Percentiles rank a stretch among this genome's conserved stretches.
Evolutionary conservation across 163 green algal species (phyloP).

Genomic region (Scenedesmus sp.): DNA sequence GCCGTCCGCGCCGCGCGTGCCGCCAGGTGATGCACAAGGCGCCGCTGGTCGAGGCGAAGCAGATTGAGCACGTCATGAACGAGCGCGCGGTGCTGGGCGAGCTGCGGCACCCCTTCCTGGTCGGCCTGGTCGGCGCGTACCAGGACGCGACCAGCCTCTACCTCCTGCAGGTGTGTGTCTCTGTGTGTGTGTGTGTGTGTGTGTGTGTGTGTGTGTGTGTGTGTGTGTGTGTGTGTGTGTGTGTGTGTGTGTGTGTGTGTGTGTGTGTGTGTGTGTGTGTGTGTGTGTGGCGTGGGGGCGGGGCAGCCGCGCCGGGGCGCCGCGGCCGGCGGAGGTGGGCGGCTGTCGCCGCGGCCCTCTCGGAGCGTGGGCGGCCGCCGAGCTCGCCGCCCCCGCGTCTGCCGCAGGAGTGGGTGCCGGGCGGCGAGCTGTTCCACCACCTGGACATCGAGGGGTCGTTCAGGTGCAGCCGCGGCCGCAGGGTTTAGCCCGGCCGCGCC

Average conservation of each 20-base stretch:
- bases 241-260: too few species aligned
- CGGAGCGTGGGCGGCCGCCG: too few species aligned
- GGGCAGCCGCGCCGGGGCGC: too few species aligned
- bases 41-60: slow-evolving; percentile 74
- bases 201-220: too few species aligned
- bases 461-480: too few species aligned
- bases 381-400: not conserved
- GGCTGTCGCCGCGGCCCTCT: too few species aligned
- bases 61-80: slow-evolving; percentile 84
- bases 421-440: slow-evolving; percentile 84
- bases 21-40: slow-evolving; percentile 81
- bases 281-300: too few species aligned
- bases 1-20: not conserved
- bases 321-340: too few species aligned
- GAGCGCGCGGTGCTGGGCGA: slow-evolving; percentile 74
- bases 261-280: not conserved
- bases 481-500: too few species aligned
- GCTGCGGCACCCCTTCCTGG: slow-evolving; percentile 68
- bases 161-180: slow-evolving; percentile 68
- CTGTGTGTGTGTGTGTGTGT: too few species aligned
- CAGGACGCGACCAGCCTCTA: slow-evolving; percentile 76
- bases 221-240: too few species aligned
- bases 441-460: slow-evolving; percentile 78
- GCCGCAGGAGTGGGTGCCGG: slow-evolving; percentile 73
- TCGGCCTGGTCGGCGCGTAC: slow-evolving; percentile 71